phyloP scores from a whole-genome alignment of 345 rosid species.

The Cardamine chenopodiifolia region DNA sequence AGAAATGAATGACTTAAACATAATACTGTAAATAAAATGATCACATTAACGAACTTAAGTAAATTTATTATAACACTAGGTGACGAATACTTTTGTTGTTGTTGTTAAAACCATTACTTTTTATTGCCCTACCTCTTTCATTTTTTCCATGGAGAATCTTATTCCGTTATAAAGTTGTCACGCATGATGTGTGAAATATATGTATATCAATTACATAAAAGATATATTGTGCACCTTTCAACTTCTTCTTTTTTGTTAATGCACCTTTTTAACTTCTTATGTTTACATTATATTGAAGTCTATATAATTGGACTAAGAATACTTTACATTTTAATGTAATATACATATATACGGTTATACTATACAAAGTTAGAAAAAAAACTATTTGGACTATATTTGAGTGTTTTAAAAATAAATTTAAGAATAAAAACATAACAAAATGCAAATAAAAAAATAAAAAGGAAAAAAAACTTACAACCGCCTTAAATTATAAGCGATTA shows the following conservation, averaged over 20 bases:
- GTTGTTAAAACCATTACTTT: too few species aligned
- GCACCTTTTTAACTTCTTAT: neutral
- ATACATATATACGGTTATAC: neutral
- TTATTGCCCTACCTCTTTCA: neutral
- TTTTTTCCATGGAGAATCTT: slow-evolving; percentile 14
- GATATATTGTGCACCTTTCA: neutral
- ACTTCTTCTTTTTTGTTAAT: neutral
- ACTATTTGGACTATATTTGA: too few species aligned
- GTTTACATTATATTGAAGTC: neutral
- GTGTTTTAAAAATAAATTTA: too few species aligned
- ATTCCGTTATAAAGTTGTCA: slow-evolving; percentile 34
- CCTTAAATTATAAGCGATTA: too few species aligned
- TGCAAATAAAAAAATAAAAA: too few species aligned
- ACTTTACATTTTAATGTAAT: neutral
- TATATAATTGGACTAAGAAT: slow-evolving; percentile 3
- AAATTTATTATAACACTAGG: too few species aligned
- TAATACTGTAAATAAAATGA: too few species aligned
- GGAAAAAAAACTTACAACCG: too few species aligned
- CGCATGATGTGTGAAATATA: slow-evolving; percentile 34
- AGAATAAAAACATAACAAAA: too few species aligned
- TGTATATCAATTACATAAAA: neutral
- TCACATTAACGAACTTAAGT: too few species aligned
- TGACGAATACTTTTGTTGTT: too few species aligned
- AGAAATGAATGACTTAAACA: too few species aligned
- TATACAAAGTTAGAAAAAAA: neutral